Evolutionary conservation across 805 yeast genomes (phyloP).

Genomic region (Metschnikowia noctiluminum): DNA sequence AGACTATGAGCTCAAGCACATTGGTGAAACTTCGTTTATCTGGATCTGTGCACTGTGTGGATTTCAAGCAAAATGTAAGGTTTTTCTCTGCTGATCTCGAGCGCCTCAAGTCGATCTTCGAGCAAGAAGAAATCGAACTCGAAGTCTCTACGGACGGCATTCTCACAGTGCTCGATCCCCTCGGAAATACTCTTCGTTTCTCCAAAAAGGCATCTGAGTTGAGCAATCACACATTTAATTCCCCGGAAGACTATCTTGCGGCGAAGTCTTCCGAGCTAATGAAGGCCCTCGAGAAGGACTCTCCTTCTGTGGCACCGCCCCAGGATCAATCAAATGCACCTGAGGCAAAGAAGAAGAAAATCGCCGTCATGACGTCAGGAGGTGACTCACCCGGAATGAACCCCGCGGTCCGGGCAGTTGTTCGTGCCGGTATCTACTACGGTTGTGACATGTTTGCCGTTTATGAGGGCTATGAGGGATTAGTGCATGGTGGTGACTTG

Average conservation of each 20-base stretch:
- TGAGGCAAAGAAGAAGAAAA: slow-evolving; percentile 29
- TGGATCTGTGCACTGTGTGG: slow-evolving; percentile 11
- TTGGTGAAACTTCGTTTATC: slow-evolving; percentile 36
- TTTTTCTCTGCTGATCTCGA: slow-evolving; percentile 33
- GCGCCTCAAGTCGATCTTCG: slow-evolving; percentile 20
- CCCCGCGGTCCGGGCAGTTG: slow-evolving; percentile 93
- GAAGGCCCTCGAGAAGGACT: slow-evolving; percentile 8
- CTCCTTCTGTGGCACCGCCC: neutral
- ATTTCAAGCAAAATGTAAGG: slow-evolving; percentile 19
- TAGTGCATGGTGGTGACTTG: slow-evolving; percentile 77
- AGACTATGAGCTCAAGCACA: slow-evolving; percentile 26
- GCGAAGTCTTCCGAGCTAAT: slow-evolving; percentile 23
- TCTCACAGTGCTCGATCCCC: slow-evolving; percentile 27
- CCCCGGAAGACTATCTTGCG: slow-evolving; percentile 29
- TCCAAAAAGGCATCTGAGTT: slow-evolving; percentile 23
- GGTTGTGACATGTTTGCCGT: slow-evolving; percentile 91
- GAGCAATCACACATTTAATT: slow-evolving; percentile 17
- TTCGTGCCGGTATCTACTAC: slow-evolving; percentile 81
- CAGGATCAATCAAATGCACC: neutral
- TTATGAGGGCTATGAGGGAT: slow-evolving; percentile 92
- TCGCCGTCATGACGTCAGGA: slow-evolving; percentile 97
- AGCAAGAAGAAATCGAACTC: slow-evolving; percentile 3
- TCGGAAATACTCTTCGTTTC: slow-evolving; percentile 32
- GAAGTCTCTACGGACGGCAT: slow-evolving; percentile 9
- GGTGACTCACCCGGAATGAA: slow-evolving; percentile 99